phyloP scores from a whole-genome alignment of 345 rosid genomes.

The Xanthoceras sorbifolium region DNA sequence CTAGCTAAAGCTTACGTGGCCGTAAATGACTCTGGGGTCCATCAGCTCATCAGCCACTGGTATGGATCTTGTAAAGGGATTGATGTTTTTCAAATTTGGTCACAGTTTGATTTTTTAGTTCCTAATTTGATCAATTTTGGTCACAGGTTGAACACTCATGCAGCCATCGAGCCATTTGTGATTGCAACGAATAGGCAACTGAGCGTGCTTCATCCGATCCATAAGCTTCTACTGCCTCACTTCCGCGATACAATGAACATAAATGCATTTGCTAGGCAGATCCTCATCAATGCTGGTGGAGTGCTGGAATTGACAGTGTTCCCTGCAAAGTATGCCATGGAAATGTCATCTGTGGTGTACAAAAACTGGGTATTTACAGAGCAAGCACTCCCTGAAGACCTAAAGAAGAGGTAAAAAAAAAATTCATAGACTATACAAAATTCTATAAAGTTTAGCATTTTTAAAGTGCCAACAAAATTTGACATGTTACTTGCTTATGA shows the following conservation, averaged over 20 bases:
- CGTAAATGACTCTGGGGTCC: slow-evolving; percentile 84
- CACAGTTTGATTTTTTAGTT: background rate
- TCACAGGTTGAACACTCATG: slow-evolving; percentile 70
- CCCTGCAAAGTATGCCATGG: slow-evolving; percentile 68
- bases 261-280: slow-evolving; percentile 66
- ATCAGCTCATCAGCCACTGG: slow-evolving; percentile 96
- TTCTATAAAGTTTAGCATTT: background rate
- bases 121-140: background rate
- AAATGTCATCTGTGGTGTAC: slow-evolving; percentile 53
- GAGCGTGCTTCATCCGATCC: slow-evolving; percentile 77
- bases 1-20: slow-evolving; percentile 89
- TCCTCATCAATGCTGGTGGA: slow-evolving; percentile 63
- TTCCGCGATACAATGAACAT: slow-evolving; percentile 83
- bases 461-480: background rate
- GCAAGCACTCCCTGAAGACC: slow-evolving; percentile 73
- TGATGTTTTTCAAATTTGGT: background rate
- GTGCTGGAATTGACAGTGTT: slow-evolving; percentile 62
- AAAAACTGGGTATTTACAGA: slow-evolving; percentile 63
- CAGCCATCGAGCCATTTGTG: slow-evolving; percentile 65
- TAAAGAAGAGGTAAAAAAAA: slow-evolving; percentile 58
- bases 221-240: slow-evolving; percentile 76
- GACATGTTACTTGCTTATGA: background rate
- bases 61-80: slow-evolving; percentile 27
- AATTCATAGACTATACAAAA: background rate
- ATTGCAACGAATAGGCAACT: slow-evolving; percentile 78